Percentiles rank a stretch among this genome's conserved stretches.
phyloP scores from a whole-genome alignment of 1,284 basidiomycete species.

The Sanghuangporus baumii region DNA sequence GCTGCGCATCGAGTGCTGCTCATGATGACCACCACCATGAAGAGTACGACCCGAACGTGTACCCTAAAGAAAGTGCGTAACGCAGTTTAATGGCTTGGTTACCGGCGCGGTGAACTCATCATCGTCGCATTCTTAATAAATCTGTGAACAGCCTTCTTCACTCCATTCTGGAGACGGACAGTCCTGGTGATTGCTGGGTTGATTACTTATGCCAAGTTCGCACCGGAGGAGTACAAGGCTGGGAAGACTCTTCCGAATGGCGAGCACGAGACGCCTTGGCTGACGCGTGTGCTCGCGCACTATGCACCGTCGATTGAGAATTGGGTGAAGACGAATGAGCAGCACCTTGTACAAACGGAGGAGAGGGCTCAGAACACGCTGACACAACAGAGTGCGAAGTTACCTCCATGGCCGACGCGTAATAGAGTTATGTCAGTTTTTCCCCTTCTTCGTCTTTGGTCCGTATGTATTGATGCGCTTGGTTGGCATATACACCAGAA shows the following conservation, averaged over 20 bases:
- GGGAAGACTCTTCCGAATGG: slow-evolving; percentile 23
- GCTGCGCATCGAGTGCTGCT: slow-evolving; percentile 7
- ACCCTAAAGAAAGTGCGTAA: slow-evolving; percentile 16
- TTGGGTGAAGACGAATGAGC: slow-evolving; percentile 48
- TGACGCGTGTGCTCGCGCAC: slow-evolving; percentile 58
- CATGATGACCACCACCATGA: slow-evolving; percentile 8
- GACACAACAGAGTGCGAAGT: slow-evolving; percentile 44
- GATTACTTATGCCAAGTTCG: slow-evolving; percentile 58
- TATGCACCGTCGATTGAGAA: slow-evolving; percentile 43
- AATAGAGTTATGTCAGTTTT: slow-evolving; percentile 63
- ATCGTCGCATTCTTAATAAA: background rate
- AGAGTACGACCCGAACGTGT: slow-evolving; percentile 13
- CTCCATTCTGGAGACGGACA: slow-evolving; percentile 58
- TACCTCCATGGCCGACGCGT: slow-evolving; percentile 51
- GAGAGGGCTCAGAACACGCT: slow-evolving; percentile 39
- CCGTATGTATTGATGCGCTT: background rate
- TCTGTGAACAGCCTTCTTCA: slow-evolving; percentile 43
- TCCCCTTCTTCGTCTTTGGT: background rate
- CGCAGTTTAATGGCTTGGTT: background rate
- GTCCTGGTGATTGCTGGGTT: slow-evolving; percentile 41
- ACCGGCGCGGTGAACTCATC: background rate
- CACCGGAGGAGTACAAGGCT: slow-evolving; percentile 38
- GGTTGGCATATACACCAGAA: slow-evolving; percentile 26
- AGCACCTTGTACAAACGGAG: slow-evolving; percentile 48
- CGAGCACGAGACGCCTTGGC: slow-evolving; percentile 43